phyloP scores from a whole-genome alignment of 306 rosid genomes.

The Bauhinia variegata region DNA sequence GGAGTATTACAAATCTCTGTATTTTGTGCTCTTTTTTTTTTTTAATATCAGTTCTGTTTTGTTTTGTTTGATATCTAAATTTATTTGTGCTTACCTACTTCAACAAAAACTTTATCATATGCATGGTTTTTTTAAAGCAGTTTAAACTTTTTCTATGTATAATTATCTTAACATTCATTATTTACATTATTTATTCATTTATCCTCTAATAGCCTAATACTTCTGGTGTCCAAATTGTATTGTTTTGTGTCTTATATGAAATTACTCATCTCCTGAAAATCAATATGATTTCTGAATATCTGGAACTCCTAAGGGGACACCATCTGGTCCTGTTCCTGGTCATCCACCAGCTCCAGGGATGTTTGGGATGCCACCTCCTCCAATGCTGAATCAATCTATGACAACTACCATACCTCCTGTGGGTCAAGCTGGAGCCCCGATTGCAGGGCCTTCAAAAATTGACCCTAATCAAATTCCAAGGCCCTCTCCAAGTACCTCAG shows the following conservation, averaged over 20 bases:
- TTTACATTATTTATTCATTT: background rate
- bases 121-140: conserved; percentile 13
- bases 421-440: conserved; percentile 89
- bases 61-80: no score
- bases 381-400: conserved; percentile 89
- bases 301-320: conserved; percentile 55
- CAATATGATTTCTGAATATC: conserved; percentile 34
- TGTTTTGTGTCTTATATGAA: conserved; percentile 21
- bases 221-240: background rate
- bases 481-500: conserved; percentile 82
- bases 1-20: no score
- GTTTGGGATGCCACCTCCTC: conserved; percentile 92
- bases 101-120: background rate
- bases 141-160: background rate
- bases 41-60: no score
- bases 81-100: no score
- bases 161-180: background rate
- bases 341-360: conserved; percentile 72
- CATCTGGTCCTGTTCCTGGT: conserved; percentile 72
- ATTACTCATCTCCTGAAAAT: conserved; percentile 26
- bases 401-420: conserved; percentile 75
- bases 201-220: conserved; percentile 10
- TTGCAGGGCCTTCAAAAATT: conserved; percentile 83
- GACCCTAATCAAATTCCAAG: conserved; percentile 98
- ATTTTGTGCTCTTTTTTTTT: no score